Percentiles rank a stretch among this genome's conserved stretches.
Conservation (phyloP, 1,139 yeast species). For the Yamadazyma diddensiae region DNA sequence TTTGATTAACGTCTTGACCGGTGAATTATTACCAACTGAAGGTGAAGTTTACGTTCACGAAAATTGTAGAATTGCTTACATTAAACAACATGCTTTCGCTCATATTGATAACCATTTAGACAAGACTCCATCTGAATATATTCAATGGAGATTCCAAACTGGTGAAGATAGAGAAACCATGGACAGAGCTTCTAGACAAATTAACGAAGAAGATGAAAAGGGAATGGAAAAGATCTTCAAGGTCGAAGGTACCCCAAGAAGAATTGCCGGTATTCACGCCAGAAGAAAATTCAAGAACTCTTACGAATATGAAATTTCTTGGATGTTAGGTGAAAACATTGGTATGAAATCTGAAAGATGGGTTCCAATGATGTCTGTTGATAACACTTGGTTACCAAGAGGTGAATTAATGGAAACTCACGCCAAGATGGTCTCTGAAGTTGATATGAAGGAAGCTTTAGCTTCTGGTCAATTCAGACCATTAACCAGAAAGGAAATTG, state of each 20-base stretch:
- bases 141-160: slow-evolving; percentile 99
- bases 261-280: slow-evolving; percentile 90
- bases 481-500: slow-evolving; percentile 98
- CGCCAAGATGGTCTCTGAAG: slow-evolving; percentile 99
- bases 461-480: slow-evolving; percentile 99
- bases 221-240: slow-evolving; percentile 99
- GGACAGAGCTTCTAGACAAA: slow-evolving; percentile 99
- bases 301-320: slow-evolving; percentile 98
- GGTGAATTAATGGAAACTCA: slow-evolving; percentile 98
- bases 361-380: slow-evolving; percentile 99
- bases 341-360: slow-evolving; percentile 99
- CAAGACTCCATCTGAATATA: slow-evolving; percentile 99
- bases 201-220: slow-evolving; percentile 94
- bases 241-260: slow-evolving; percentile 98
- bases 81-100: slow-evolving; percentile 99
- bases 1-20: slow-evolving; percentile 95
- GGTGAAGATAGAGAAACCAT: slow-evolving; percentile 99
- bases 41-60: slow-evolving; percentile 99
- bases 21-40: slow-evolving; percentile 95
- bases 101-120: slow-evolving; percentile 98
- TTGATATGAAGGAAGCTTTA: slow-evolving; percentile 99
- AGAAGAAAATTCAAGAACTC: slow-evolving; percentile 99
- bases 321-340: slow-evolving; percentile 94
- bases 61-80: slow-evolving; percentile 99
- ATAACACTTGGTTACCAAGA: slow-evolving; percentile 99